phyloP scores from a whole-genome alignment of 345 rosid genomes.

The Erysimum cheiranthoides region DNA sequence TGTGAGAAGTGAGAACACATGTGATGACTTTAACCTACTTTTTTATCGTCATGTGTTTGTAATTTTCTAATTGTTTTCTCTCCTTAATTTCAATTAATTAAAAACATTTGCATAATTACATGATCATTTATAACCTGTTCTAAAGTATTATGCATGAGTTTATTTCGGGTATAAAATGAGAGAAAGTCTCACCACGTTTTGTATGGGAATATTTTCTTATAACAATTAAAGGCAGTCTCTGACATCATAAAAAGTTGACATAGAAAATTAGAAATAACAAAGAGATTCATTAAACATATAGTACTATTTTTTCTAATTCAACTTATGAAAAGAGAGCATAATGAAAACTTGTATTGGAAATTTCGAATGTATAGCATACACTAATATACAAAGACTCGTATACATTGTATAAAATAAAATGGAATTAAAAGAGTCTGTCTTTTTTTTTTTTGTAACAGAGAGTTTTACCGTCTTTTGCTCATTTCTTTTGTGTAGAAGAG shows the following conservation, averaged over 20 bases:
- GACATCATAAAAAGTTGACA: background rate
- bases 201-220: background rate
- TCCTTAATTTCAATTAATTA: background rate
- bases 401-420: too few relatives aligned
- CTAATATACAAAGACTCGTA: too few relatives aligned
- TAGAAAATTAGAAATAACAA: background rate
- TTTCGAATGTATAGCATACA: too few relatives aligned
- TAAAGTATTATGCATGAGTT: background rate
- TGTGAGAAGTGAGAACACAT: conserved; percentile 35
- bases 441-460: too few relatives aligned
- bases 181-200: background rate
- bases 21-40: conserved; percentile 37
- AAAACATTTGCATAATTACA: background rate
- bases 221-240: background rate
- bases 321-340: too few relatives aligned
- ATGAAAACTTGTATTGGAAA: too few relatives aligned
- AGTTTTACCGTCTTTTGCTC: too few relatives aligned
- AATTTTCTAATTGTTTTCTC: conserved; percentile 30
- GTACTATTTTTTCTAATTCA: too few relatives aligned
- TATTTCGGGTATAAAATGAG: background rate
- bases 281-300: background rate
- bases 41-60: conserved; percentile 31
- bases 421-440: too few relatives aligned
- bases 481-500: too few relatives aligned
- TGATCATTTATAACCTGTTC: background rate